Evolutionary conservation across 352 stramenopile species (phyloP), one percentile per base, ranked within the genome.

Genomic region (Globisporangium echinulatum): DNA sequence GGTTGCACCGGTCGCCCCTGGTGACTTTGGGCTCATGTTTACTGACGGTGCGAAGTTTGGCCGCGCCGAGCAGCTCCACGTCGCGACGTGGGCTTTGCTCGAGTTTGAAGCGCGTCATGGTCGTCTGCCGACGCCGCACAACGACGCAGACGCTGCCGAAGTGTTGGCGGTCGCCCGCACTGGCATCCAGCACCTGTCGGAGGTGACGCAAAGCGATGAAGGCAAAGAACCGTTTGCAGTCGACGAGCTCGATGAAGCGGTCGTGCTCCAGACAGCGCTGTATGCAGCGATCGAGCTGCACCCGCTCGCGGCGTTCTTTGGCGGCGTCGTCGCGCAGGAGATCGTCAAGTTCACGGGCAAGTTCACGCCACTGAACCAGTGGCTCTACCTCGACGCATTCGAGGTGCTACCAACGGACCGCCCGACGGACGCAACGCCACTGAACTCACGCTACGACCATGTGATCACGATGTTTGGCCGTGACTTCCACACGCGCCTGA

Each of bases 291-390:
- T 94, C 9, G 85, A 94, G 61, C 59, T 94, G n/a, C 85, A 94
- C 52, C 85, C 85, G 25, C 63, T 94, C 52, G 80, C 85, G 50
- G 85, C 85, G 17, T 94, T 91, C 55, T 94, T 85, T 63, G 85
- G 85, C 53, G 85, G 85, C 44, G 74, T 94, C 44, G 62, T 94
- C 59, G 85, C 85, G 7, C 85, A 94, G 54, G 85, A 94, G 71
- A 77, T 94, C n/a, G 85, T 94, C 54, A 94, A 94, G 64, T 92
- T 92, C 53, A 94, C 85, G 46, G 85, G 85, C 54, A 94, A 94
- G 55, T 94, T 92, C 47, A 88, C 84, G 9, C 83, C 85, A 7
- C 49, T 94, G 49, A 88, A 91, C 63, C 85, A 94, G 54, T 94
- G 83, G 83, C 62, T 94, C 44, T 83, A 94, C 62, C 72, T 91